These are phyloP conservation scores for Hordeum vulgare DNA, from an alignment of 176 grass and related monocot species.

Conservation along the genomic window MorexV3_pseudomolecules_assembly NC_058523.1:15060755-15061254, in stretches of 20 bases:
- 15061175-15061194: neutral
- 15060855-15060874: no score
- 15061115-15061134: neutral
- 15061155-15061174: neutral
- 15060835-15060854: no score
- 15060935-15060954: slow-evolving; percentile 74
- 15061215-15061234: neutral
- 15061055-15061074: neutral
- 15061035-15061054: neutral
- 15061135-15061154: neutral
- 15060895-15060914: neutral
- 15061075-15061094: neutral
- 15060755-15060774: no score
- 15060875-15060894: no score
- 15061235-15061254: neutral
- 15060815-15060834: no score
- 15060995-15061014: slow-evolving; percentile 56
- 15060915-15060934: slow-evolving; percentile 57
- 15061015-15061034: slow-evolving; percentile 55
- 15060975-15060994: slow-evolving; percentile 68
- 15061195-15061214: neutral
- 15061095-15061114: neutral
- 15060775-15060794: no score
- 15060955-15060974: slow-evolving; percentile 66
- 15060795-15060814: no score